These are phyloP conservation scores for Rhododendron simsii DNA, from an alignment of 148 eudicot species.

Conservation along the genomic window DNA sequence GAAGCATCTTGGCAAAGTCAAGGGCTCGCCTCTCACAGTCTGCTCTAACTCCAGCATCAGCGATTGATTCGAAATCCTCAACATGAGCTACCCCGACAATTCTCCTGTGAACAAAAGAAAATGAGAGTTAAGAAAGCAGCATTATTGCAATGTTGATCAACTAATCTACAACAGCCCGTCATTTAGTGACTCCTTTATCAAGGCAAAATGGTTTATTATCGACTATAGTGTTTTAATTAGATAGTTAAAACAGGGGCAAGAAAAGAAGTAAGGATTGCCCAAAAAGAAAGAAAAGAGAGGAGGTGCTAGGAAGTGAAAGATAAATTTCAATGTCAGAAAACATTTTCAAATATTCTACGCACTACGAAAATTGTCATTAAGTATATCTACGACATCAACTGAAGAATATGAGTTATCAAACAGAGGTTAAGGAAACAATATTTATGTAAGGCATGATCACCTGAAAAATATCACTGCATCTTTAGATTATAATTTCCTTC, in stretches of 20 bases:
- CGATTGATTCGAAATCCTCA: constrained; percentile 82
- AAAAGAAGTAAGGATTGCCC: neutral
- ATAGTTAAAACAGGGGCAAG: neutral
- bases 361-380: neutral
- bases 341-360: neutral
- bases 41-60: constrained; percentile 56
- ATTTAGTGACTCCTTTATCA: neutral
- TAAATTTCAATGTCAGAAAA: neutral
- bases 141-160: neutral
- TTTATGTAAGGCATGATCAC: neutral
- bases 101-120: constrained; percentile 51
- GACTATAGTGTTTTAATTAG: neutral
- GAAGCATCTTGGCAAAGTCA: constrained; percentile 66
- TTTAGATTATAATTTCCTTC: neutral
- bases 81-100: constrained; percentile 96
- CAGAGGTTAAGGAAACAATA: neutral
- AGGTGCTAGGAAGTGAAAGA: neutral
- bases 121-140: neutral
- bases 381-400: neutral
- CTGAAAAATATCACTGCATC: neutral
- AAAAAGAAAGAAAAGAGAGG: neutral
- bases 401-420: neutral
- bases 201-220: neutral
- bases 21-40: constrained; percentile 83
- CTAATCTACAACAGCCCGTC: neutral